Base-by-base conservation (phyloP, 176 grass and related monocot species). In the Alopecurus myosuroides region DNA sequence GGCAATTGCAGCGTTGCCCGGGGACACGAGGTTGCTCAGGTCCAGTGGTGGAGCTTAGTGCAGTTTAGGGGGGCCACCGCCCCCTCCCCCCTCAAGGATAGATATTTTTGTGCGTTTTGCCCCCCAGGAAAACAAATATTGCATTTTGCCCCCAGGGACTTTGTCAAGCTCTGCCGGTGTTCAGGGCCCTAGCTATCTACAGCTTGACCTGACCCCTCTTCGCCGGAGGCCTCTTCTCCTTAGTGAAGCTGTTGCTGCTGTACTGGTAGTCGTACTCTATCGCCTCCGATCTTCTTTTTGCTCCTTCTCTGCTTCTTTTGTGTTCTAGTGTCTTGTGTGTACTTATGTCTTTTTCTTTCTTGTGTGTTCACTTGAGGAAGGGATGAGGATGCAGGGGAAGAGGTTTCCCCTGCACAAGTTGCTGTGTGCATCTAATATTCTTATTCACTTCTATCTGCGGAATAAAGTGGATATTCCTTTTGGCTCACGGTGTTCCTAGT, bases 201-300 rank as follows among this genome's bases (percentile, higher is more conserved):
- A 64, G 1, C 88, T 86, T 90, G 12, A 90, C 71, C 34, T 86
- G 65, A 0, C 88, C 84, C 55, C 79, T 77, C 88, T 86, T 86
- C 44, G 53, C 63, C 42, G 88, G 73, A 20, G 62, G 84, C 79
- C 88, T 90, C 79, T 65, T 90, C 88, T 90, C 74, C 79, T 90
- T 90, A 19, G 3, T 55, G 74, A 39, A 70, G 73, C 51, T 64
- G 83, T 42, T 14, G 12, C 68, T 52, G 83, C 52, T 51, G 62
- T 71, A 53, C 61, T 86, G 51, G 78, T 40, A 81, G 70, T 28
- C 75, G 72, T 44, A 71, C 78, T 89, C 88, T 83, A 89, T 86
- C 0, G 3, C 37, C 23, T 25, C 26, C 2, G 69, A 4, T 72
- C 22, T 72, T 67, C 28, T 34, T 46, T 61, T 70, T 28, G 5